These are phyloP conservation scores for Sporothrix humicola DNA, from an alignment of 2,329 filamentous ascomycete genomes.

Conservation along the genomic window DNA sequence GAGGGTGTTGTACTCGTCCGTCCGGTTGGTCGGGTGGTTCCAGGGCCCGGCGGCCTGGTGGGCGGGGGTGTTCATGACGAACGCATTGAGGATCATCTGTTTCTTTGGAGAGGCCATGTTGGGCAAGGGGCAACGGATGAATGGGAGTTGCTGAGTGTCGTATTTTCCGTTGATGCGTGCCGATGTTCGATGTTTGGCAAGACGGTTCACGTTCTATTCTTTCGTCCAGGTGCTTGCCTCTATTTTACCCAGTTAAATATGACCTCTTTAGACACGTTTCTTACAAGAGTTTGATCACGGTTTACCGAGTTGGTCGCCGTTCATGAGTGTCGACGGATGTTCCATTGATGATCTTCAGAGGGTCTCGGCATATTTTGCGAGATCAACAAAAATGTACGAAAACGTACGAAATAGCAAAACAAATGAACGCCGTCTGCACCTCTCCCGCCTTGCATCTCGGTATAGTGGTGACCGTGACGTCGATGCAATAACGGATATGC, in stretches of 20 bases:
- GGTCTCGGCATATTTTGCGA: not conserved
- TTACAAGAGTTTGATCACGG: not conserved
- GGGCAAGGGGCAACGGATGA: not conserved
- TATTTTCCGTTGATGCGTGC: no score
- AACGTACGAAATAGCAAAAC: no score
- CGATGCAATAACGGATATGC: not conserved
- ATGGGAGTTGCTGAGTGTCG: no score
- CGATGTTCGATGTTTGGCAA: no score
- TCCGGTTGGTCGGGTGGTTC: conserved; percentile 35
- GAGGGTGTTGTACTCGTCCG: conserved; percentile 35
- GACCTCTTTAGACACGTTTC: not conserved
- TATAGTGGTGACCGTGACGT: not conserved
- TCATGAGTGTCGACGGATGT: no score
- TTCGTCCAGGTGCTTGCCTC: not conserved
- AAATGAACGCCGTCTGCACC: not conserved
- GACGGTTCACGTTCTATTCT: not conserved
- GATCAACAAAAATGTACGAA: not conserved
- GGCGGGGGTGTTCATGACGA: conserved; percentile 43
- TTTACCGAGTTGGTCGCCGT: no score
- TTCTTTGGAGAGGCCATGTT: conserved; percentile 38
- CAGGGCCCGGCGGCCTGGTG: conserved; percentile 36
- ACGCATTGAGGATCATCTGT: conserved; percentile 52
- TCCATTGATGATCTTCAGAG: no score
- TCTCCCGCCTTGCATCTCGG: not conserved
- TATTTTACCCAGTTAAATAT: not conserved